phyloP scores from a whole-genome alignment of 345 rosid species.

The Euphorbia tirucalli region DNA sequence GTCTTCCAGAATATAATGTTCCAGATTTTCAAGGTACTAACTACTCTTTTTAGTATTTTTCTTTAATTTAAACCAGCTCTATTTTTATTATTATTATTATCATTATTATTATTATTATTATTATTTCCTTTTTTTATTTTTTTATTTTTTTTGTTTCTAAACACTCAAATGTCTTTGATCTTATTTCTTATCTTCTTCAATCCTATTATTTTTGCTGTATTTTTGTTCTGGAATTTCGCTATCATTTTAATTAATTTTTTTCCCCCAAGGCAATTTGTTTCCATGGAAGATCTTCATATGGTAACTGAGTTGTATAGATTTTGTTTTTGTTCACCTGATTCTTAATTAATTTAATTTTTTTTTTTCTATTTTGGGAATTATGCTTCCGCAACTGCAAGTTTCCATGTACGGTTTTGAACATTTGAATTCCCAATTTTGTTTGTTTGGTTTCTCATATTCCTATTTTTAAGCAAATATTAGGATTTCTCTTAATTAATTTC shows the following conservation, averaged over 20 bases:
- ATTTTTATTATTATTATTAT: too few relatives aligned
- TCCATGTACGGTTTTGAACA: slow-evolving; percentile 15
- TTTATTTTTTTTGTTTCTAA: not conserved
- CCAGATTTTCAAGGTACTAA: slow-evolving; percentile 59
- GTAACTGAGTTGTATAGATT: not conserved
- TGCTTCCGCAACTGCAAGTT: slow-evolving; percentile 16
- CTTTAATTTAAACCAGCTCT: too few relatives aligned
- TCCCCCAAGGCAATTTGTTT: not conserved
- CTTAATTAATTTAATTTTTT: not conserved
- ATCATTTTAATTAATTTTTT: not conserved
- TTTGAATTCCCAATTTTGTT: slow-evolving; percentile 27
- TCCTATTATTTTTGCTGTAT: not conserved
- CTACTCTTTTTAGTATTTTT: too few relatives aligned
- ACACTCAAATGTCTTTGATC: too few relatives aligned
- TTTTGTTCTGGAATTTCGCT: not conserved
- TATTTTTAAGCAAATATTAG: slow-evolving; percentile 1
- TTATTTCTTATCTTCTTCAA: slow-evolving; percentile 15
- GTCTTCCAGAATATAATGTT: slow-evolving; percentile 38
- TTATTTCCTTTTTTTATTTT: not conserved
- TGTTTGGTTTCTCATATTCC: too few relatives aligned
- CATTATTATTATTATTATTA: too few relatives aligned
- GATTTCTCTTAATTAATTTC: not conserved
- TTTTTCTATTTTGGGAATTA: slow-evolving; percentile 17
- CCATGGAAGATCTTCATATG: not conserved
- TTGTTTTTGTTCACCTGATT: not conserved